A percentile compares a stretch with the other conserved stretches of the same genome.
Conservation (phyloP, 148 eudicot genomes). For the Silene uniflora region DNA sequence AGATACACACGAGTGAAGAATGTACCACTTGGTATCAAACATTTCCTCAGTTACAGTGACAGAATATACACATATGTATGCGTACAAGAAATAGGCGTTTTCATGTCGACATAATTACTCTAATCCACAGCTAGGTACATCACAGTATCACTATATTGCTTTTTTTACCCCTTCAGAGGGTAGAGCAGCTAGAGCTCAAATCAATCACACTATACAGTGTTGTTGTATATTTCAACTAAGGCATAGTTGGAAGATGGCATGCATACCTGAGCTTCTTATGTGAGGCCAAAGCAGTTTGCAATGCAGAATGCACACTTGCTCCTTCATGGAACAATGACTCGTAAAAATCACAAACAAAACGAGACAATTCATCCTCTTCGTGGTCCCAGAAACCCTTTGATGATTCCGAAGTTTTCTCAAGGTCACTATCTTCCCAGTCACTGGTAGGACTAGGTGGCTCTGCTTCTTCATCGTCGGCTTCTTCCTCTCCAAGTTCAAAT, state of each 20-base stretch:
- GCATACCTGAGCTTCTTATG: slow-evolving; percentile 71
- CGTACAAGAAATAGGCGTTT: slow-evolving; percentile 10
- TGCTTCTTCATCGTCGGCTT: slow-evolving; percentile 64
- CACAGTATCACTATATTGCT: slow-evolving; percentile 12
- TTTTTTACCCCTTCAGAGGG: neutral
- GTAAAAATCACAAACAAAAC: slow-evolving; percentile 62
- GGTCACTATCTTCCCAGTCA: slow-evolving; percentile 95
- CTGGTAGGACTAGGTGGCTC: slow-evolving; percentile 72
- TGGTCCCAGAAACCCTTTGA: slow-evolving; percentile 58
- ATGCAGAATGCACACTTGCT: slow-evolving; percentile 50
- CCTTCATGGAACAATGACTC: slow-evolving; percentile 67
- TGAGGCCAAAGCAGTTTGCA: slow-evolving; percentile 61
- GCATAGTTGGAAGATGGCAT: slow-evolving; percentile 70
- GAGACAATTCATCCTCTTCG: slow-evolving; percentile 82
- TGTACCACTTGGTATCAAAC: slow-evolving; percentile 12
- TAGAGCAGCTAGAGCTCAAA: neutral
- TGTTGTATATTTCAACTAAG: slow-evolving; percentile 13
- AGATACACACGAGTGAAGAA: slow-evolving; percentile 6
- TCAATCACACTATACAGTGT: slow-evolving; percentile 3
- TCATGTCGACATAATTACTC: neutral
- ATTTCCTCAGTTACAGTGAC: slow-evolving; percentile 1
- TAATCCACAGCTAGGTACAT: neutral
- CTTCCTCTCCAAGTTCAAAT: slow-evolving; percentile 91
- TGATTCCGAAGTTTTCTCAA: slow-evolving; percentile 54
- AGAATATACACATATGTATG: slow-evolving; percentile 16